A percentile compares a stretch with the other conserved stretches of the same genome.
phyloP scores from a whole-genome alignment of 805 yeast species.

The Nakazawaea siamensis region DNA sequence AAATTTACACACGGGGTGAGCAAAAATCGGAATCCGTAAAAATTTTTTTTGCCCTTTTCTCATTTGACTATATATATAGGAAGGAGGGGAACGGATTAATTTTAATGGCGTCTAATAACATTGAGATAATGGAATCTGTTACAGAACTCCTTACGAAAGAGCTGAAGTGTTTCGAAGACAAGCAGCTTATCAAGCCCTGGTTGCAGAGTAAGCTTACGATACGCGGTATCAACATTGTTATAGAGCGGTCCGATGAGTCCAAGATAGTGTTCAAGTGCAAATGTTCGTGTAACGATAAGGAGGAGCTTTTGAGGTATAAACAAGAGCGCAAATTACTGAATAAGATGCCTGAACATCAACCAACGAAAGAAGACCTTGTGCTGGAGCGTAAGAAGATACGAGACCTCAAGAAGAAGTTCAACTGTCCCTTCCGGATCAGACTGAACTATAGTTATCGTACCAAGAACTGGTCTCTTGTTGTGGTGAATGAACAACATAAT shows the following conservation, averaged over 20 bases:
- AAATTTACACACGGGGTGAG: too few relatives aligned
- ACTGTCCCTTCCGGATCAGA: conserved; percentile 58
- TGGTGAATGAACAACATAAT: conserved; percentile 52
- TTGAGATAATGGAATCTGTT: conserved; percentile 2
- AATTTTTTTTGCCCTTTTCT: too few relatives aligned
- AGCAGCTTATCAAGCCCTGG: conserved; percentile 55
- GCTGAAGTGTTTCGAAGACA: conserved; percentile 27
- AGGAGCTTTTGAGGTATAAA: conserved; percentile 11
- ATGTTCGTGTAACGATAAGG: conserved; percentile 21
- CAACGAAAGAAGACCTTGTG: conserved; percentile 15
- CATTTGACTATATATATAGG: too few relatives aligned
- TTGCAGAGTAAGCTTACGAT: conserved; percentile 37
- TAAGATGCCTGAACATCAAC: conserved; percentile 17
- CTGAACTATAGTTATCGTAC: conserved; percentile 51
- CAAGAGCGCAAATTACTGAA: conserved; percentile 7
- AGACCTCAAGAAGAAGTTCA: conserved; percentile 17
- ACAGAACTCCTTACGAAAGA: conserved; percentile 10
- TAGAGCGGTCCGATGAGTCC: conserved; percentile 52
- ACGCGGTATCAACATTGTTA: conserved; percentile 47
- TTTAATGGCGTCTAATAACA: too few relatives aligned
- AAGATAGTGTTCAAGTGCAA: conserved; percentile 60
- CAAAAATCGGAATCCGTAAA: too few relatives aligned
- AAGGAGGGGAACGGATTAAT: too few relatives aligned
- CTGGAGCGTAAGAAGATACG: conserved; percentile 15
- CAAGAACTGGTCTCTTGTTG: conserved; percentile 50